These are phyloP conservation scores for Ophiostoma ips DNA, from an alignment of 2,329 filamentous ascomycete species.

Conservation along the genomic window DNA sequence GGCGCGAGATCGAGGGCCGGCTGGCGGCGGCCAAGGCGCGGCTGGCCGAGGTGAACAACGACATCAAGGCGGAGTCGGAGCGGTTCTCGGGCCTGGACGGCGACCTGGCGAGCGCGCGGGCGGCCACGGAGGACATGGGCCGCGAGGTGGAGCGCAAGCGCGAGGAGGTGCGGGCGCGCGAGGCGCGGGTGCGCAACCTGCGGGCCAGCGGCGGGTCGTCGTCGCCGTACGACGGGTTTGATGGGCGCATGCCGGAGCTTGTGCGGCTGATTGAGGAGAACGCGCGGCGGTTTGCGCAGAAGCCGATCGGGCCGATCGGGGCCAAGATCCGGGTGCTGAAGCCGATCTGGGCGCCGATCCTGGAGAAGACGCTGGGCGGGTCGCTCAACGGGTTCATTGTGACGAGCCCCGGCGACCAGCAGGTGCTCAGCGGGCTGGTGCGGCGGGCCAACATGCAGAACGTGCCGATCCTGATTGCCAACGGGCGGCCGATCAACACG, in stretches of 20 bases:
- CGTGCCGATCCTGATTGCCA: slow-evolving; percentile 52
- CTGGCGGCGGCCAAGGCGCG: slow-evolving; percentile 43
- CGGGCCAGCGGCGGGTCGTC: slow-evolving; percentile 43
- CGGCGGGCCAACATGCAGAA: slow-evolving; percentile 33
- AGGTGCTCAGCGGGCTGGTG: slow-evolving; percentile 53
- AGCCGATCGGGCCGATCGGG: slow-evolving; percentile 75
- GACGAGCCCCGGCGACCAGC: slow-evolving; percentile 59
- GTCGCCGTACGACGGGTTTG: slow-evolving; percentile 40
- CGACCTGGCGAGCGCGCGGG: slow-evolving; percentile 20
- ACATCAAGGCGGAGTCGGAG: slow-evolving; percentile 19
- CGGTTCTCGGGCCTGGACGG: slow-evolving; percentile 20
- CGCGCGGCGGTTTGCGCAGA: slow-evolving; percentile 47
- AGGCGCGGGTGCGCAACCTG: slow-evolving; percentile 37
- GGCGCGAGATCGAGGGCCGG: slow-evolving; percentile 42
- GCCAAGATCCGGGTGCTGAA: slow-evolving; percentile 61
- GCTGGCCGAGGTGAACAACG: slow-evolving; percentile 28
- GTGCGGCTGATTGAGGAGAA: slow-evolving; percentile 59
- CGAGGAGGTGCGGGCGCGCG: slow-evolving; percentile 38
- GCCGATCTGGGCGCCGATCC: slow-evolving; percentile 67
- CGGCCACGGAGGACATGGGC: slow-evolving; percentile 18
- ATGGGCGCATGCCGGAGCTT: slow-evolving; percentile 46
- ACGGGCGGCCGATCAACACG: slow-evolving; percentile 39
- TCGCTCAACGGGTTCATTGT: slow-evolving; percentile 69
- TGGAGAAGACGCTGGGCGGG: slow-evolving; percentile 64
- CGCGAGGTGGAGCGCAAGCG: slow-evolving; percentile 30